A percentile compares a stretch with the other conserved stretches of the same genome.
Evolutionary conservation across 2,329 filamentous ascomycete species (phyloP).

Genomic region (Fusarium clavum): DNA sequence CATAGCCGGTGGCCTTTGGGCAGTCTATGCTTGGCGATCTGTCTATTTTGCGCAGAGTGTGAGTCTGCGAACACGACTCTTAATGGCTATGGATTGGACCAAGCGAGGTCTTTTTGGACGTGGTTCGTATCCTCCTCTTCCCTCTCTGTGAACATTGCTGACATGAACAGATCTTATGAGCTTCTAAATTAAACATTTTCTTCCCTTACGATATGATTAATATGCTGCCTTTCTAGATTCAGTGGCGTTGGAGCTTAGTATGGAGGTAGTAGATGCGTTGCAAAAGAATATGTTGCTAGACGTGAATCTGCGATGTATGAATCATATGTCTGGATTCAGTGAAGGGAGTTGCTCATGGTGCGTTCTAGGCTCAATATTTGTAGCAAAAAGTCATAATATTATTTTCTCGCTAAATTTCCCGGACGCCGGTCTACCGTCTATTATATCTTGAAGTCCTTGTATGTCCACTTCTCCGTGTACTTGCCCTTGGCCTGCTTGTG

Average conservation of each 20-base stretch:
- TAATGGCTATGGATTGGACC: constrained; percentile 99
- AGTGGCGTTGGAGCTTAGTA: constrained; percentile 25
- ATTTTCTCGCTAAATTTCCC: constrained; percentile 38
- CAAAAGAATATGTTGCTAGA: constrained; percentile 15
- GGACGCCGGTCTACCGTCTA: constrained; percentile 29
- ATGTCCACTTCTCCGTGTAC: constrained; percentile 94
- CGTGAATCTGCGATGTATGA: neutral
- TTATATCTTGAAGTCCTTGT: constrained; percentile 82
- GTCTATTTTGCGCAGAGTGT: constrained; percentile 99
- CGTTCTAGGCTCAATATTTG: neutral
- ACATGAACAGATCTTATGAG: constrained; percentile 62
- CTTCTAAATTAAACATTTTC: constrained; percentile 56
- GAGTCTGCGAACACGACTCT: constrained; percentile 85
- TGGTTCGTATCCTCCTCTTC: constrained; percentile 70
- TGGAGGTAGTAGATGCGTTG: constrained; percentile 8
- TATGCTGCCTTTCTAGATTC: constrained; percentile 7
- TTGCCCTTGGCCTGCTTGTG: constrained; percentile 84
- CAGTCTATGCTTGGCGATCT: constrained; percentile 95
- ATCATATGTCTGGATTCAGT: neutral
- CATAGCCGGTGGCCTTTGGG: constrained; percentile 85
- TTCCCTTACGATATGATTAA: neutral
- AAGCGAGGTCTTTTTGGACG: constrained; percentile 95
- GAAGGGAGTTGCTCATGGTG: neutral
- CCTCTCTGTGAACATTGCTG: constrained; percentile 1
- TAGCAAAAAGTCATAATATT: constrained; percentile 32